Base-by-base conservation (phyloP, 257 asterid genomes). In the Ajuga chamaepitys region DNA sequence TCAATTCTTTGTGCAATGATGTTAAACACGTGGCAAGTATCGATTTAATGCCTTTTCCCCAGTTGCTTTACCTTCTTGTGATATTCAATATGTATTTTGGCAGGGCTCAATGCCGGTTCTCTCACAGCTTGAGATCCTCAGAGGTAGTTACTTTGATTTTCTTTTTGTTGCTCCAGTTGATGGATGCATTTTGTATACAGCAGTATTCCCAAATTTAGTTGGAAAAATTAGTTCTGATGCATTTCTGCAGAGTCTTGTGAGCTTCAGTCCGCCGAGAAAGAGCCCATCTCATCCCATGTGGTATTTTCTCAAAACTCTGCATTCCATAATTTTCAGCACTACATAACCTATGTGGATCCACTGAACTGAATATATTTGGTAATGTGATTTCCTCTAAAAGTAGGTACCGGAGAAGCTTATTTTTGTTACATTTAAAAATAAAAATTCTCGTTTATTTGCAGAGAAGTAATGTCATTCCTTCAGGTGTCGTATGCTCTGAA, bases 71-170 rank as follows among this genome's bases (percentile, higher is more conserved):
- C 25, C 30, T 28, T 28, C 55, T 9, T 52, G 47, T 5, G 22
- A 24, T 40, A 22, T 16, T 45, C 21, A 67, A 55, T 21, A 37
- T 63, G 69, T 45, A 13, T 55, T 26, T 58, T 76, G 64, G 76
- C 85, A 83, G 95, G 84, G 84, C n/a, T 53, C 70, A 37, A 59
- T 81, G 68, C 73, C 66, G 67, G 81, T 84, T 64, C 76, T 86
- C 59, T 78, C 88, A 42, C 90, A 81, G 66, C 88, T 86, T 53
- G 95, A 84, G 41, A 53, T 58, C 20, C 83, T 86, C 58, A 75
- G 73, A 84, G 85, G 96, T 88, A 69, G 65, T 75, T 41, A 13
- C 54, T 16, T 41, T 53, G 32, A 42, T 75, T 53, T 8, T 48
- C 54, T 44, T 68, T 24, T 58, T 16, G 7, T 70, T 25, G 63